Evolutionary conservation across 768 basidiomycete genomes (phyloP).

Genomic region (Suillus clintonianus): DNA sequence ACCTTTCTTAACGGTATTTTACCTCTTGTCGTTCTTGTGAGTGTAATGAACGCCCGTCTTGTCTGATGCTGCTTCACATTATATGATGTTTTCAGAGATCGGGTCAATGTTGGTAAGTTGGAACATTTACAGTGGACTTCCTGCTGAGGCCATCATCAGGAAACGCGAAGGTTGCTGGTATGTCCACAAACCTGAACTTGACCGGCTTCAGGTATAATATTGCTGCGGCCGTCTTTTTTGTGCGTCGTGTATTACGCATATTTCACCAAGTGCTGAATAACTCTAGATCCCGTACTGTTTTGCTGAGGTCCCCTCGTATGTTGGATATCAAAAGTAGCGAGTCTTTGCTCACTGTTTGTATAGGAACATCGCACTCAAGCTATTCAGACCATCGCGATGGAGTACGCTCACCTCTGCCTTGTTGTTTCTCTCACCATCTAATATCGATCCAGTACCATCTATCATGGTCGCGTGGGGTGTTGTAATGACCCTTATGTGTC

Average conservation of each 20-base stretch:
- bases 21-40: constrained; percentile 49
- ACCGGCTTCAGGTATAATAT: constrained; percentile 37
- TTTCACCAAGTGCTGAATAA: constrained; percentile 1
- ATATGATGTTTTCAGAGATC: constrained; percentile 35
- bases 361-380: constrained; percentile 40
- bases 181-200: constrained; percentile 39
- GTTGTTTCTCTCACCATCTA: constrained; percentile 9
- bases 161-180: constrained; percentile 47
- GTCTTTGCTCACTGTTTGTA: constrained; percentile 1
- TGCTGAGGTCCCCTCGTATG: constrained; percentile 41
- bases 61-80: not conserved
- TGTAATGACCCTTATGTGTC: constrained; percentile 41
- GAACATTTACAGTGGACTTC: not conserved
- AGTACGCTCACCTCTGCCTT: constrained; percentile 21
- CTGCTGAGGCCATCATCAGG: constrained; percentile 20
- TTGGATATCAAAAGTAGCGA: not conserved
- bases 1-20: constrained; percentile 45
- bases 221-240: constrained; percentile 42
- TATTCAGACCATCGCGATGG: constrained; percentile 38
- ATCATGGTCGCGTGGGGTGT: constrained; percentile 43
- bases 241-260: constrained; percentile 7
- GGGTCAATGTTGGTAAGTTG: constrained; percentile 44
- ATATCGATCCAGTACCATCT: constrained; percentile 33
- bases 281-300: constrained; percentile 37
- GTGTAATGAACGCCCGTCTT: constrained; percentile 13